phyloP scores from a whole-genome alignment of 768 basidiomycete species.

The Trametes punicea region DNA sequence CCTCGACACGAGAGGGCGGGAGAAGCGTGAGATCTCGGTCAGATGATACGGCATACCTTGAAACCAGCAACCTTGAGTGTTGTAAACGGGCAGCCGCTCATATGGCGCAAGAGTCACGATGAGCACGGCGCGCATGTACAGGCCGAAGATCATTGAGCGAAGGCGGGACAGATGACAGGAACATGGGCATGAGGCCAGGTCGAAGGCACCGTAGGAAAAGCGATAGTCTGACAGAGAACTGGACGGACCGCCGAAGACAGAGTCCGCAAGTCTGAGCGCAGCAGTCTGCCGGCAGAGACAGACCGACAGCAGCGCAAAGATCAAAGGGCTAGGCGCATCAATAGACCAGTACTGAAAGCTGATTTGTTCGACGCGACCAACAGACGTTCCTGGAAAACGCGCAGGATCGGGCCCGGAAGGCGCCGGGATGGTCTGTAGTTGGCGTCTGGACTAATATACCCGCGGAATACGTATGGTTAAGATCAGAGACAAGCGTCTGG shows the following conservation, averaged over 20 bases:
- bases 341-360: background rate
- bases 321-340: constrained; percentile 3
- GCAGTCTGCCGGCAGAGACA: background rate
- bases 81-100: background rate
- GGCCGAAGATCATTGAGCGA: constrained; percentile 7
- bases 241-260: constrained; percentile 1
- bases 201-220: constrained; percentile 8
- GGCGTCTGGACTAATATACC: background rate
- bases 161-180: constrained; percentile 8
- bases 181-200: background rate
- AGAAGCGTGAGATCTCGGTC: background rate
- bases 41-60: constrained; percentile 7
- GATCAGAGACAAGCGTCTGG: background rate
- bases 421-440: background rate
- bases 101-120: constrained; percentile 9
- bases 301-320: background rate
- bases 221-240: background rate
- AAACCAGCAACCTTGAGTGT: background rate
- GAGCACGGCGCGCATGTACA: constrained; percentile 2
- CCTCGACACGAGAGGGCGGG: background rate
- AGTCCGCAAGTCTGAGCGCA: background rate
- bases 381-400: constrained; percentile 6
- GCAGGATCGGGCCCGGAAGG: constrained; percentile 1
- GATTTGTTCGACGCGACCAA: background rate
- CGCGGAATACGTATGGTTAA: background rate